Evolutionary conservation across 1,284 basidiomycete species (phyloP).

Genomic region (Tilletia caries): DNA sequence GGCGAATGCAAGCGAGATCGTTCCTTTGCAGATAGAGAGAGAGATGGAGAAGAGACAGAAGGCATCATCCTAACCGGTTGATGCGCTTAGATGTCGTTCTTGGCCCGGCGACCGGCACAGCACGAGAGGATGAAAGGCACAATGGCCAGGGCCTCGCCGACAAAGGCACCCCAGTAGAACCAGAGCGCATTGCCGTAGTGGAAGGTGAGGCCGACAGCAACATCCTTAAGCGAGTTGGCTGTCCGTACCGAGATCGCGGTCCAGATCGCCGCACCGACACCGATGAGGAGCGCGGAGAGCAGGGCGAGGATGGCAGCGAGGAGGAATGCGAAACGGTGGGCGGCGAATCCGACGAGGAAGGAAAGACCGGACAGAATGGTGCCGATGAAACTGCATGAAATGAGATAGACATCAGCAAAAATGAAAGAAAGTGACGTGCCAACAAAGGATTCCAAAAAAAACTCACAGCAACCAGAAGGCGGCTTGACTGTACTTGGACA

Average conservation of each 20-base stretch:
- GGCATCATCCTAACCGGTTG: constrained; percentile 14
- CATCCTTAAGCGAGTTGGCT: constrained; percentile 20
- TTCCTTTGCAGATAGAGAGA: neutral
- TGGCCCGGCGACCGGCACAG: constrained; percentile 18
- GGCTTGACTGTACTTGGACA: constrained; percentile 34
- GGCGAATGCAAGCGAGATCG: too few species aligned
- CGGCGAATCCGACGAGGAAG: constrained; percentile 40
- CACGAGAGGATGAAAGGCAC: constrained; percentile 22
- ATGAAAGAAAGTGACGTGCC: too few species aligned
- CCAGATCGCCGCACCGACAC: constrained; percentile 40
- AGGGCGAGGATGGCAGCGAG: constrained; percentile 39
- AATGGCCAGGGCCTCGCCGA: constrained; percentile 27
- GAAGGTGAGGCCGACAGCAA: constrained; percentile 21
- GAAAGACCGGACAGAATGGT: constrained; percentile 43
- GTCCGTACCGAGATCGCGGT: constrained; percentile 45
- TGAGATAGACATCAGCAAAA: constrained; percentile 15
- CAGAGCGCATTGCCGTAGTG: constrained; percentile 47
- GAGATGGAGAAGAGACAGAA: constrained; percentile 1
- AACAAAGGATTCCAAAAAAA: too few species aligned
- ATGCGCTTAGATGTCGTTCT: constrained; percentile 11
- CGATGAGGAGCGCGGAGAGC: constrained; percentile 35
- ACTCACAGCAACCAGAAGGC: constrained; percentile 36
- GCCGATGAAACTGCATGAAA: constrained; percentile 32
- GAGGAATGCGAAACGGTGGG: constrained; percentile 43
- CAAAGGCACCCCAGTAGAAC: constrained; percentile 32